A percentile compares a stretch with the other conserved stretches of the same genome.
Conservation (phyloP, 352 stramenopile genomes). For the Peronosclerospora sorghi region DNA sequence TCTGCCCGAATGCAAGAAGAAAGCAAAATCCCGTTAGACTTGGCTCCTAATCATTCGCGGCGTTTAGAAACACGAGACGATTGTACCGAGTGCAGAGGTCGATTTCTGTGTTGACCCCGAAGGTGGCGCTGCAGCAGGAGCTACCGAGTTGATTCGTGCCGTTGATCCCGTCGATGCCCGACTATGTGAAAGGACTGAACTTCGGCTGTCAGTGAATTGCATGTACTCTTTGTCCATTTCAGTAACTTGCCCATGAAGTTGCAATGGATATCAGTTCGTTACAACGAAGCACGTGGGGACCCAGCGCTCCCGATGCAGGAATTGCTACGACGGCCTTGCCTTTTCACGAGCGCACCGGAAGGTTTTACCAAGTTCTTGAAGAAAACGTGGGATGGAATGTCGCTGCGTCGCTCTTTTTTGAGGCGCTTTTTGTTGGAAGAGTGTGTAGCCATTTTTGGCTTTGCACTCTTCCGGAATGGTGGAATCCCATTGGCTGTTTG, state of each 20-base stretch:
- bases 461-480: too few relatives aligned
- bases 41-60: too few relatives aligned
- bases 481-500: too few relatives aligned
- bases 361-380: constrained; percentile 42
- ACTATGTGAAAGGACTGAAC: constrained; percentile 46
- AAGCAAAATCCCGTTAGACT: too few relatives aligned
- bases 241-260: constrained; percentile 30
- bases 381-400: constrained; percentile 30
- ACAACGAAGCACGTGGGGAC: background rate
- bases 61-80: too few relatives aligned
- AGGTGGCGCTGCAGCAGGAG: too few relatives aligned
- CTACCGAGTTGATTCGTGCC: background rate
- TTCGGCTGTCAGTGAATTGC: constrained; percentile 17
- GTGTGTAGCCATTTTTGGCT: too few relatives aligned
- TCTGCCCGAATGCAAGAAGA: too few relatives aligned
- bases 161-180: constrained; percentile 37
- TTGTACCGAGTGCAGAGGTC: too few relatives aligned
- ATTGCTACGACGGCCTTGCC: constrained; percentile 16
- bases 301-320: background rate
- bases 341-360: constrained; percentile 36
- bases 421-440: constrained; percentile 41
- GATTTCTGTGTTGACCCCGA: too few relatives aligned
- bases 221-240: constrained; percentile 17
- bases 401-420: constrained; percentile 40
- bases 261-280: constrained; percentile 24